phyloP scores from a whole-genome alignment of 805 yeast species.

The Brettanomyces bruxellensis region DNA sequence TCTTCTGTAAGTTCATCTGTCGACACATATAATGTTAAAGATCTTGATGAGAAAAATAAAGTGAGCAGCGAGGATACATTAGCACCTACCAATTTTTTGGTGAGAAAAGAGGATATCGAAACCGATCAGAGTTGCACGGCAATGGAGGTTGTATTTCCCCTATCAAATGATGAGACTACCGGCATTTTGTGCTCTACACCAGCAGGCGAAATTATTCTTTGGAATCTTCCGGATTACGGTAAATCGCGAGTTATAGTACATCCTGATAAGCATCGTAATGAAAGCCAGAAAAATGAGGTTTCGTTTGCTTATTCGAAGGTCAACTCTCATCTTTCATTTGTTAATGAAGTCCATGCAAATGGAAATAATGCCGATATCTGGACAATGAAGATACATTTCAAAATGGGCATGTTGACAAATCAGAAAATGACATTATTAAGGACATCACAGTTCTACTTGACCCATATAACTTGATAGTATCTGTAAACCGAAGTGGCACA shows the following conservation, averaged over 20 bases:
- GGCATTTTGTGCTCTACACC: conserved; percentile 12
- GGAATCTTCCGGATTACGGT: conserved; percentile 29
- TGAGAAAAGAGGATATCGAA: conserved; percentile 4
- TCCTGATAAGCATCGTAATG: not conserved
- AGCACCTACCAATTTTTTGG: conserved; percentile 5
- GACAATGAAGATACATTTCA: conserved; percentile 4
- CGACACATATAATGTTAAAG: conserved; percentile 18
- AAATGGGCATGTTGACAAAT: conserved; percentile 32
- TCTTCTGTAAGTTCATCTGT: conserved; percentile 16
- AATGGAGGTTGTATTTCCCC: conserved; percentile 6
- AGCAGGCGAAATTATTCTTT: conserved; percentile 21
- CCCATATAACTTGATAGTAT: conserved; percentile 41
- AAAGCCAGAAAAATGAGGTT: not conserved
- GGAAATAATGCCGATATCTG: conserved; percentile 3
- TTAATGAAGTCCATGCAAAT: conserved; percentile 27
- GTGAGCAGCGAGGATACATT: conserved; percentile 14
- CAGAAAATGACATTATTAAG: conserved; percentile 4
- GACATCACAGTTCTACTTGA: conserved; percentile 1
- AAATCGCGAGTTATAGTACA: conserved; percentile 25
- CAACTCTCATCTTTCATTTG: conserved; percentile 30
- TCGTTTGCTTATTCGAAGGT: conserved; percentile 25
- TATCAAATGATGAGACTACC: conserved; percentile 5
- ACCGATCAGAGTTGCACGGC: conserved; percentile 20
- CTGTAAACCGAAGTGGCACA: conserved; percentile 60
- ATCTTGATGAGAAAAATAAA: conserved; percentile 14